phyloP scores from a whole-genome alignment of 345 rosid species.

The Dipteronia sinensis region DNA sequence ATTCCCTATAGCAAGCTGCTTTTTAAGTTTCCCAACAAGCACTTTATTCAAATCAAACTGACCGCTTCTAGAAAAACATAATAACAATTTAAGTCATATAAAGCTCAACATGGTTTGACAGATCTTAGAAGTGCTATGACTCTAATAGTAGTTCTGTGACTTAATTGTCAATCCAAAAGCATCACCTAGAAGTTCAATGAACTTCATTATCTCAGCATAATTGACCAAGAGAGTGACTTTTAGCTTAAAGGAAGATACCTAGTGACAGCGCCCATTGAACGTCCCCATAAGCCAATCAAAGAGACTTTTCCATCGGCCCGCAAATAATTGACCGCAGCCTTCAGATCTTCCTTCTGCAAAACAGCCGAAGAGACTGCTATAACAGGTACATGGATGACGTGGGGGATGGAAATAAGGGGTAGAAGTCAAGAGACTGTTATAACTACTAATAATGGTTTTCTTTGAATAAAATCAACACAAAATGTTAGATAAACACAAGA shows the following conservation, averaged over 20 bases:
- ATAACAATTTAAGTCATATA: neutral
- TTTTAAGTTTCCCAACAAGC: neutral
- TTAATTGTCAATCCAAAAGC: neutral
- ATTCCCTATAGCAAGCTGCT: neutral
- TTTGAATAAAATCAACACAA: neutral
- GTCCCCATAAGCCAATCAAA: conserved; percentile 94
- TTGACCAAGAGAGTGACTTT: neutral
- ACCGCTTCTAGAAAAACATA: neutral
- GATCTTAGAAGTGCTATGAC: neutral
- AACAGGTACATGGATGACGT: neutral
- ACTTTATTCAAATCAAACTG: conserved; percentile 1
- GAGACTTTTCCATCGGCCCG: conserved; percentile 89
- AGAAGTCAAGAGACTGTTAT: neutral
- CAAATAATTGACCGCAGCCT: conserved; percentile 76
- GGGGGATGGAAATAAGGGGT: neutral
- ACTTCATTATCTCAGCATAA: conserved; percentile 1
- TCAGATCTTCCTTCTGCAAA: conserved; percentile 87
- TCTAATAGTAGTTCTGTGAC: neutral
- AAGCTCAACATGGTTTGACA: neutral
- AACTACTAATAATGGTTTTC: neutral
- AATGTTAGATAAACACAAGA: neutral
- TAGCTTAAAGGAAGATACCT: conserved; percentile 46
- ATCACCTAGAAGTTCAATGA: neutral
- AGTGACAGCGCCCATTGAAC: conserved; percentile 96
- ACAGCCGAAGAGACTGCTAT: conserved; percentile 15